Base-by-base conservation (phyloP, 2,329 filamentous ascomycete genomes). In the Nigrospora sphaerica region DNA sequence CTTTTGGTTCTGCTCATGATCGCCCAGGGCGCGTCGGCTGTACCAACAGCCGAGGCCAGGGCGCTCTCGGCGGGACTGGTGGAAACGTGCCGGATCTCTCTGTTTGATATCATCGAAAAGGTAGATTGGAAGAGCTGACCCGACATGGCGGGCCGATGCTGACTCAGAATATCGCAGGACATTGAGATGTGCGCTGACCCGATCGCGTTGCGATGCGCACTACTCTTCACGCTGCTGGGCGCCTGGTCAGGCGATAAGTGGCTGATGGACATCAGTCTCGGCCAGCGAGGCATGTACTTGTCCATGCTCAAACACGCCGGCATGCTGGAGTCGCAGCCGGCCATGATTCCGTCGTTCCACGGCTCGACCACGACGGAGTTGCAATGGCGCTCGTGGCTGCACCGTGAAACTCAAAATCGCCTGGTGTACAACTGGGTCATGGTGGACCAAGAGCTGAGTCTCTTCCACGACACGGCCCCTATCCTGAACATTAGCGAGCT, bases 191-290 rank as follows among this genome's bases (percentile, higher is more conserved):
- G 80, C 12, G 77, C 80, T 2, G 81, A 87, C 57, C 78, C 79
- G 0, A 75, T 79, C 3, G 77, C 83, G 0, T 69, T 87, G 39
- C 75, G 82, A 35, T 81, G 81, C 41, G 83, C 83, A 0, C 67
- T 87, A 12, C 73, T 87, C 3, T 86, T 86, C 59, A 85, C 79
- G 2, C 74, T 83, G 2, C 73, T 85, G 23, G 83, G 82, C 9
- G 81, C 81, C 1, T 88, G 84, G 84, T 85, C 83, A 58, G 84
- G 84, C 39, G 83, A 87, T 62, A 86, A 86, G 64, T 86, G 83
- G 82, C 80, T 86, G 53, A 87, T 86, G 83, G 83, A 87, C 56
- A 85, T 86, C 52, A 78, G 82, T 37, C 85, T 86, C 81, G 83
- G 83, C 31, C 84, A 86, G 62, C 74, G 82, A 41, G 81, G 81